Evolutionary conservation across 257 asterid genomes (phyloP).

Genomic region (Schizonepeta tenuifolia): DNA sequence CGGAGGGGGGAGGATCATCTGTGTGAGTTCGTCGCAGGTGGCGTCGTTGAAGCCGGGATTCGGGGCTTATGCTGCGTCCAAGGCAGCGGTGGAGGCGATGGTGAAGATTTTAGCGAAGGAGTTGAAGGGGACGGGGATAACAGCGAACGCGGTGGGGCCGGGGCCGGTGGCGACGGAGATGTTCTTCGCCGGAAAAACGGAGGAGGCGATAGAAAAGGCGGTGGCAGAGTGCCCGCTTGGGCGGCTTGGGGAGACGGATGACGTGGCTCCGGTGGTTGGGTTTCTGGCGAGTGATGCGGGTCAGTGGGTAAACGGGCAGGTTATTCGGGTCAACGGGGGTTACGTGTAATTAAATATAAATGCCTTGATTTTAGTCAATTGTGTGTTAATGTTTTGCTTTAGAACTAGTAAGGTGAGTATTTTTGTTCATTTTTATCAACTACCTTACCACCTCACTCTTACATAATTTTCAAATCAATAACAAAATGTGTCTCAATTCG

Average conservation of each 20-base stretch:
- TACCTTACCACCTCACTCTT: no score
- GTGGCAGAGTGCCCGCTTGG: conserved; percentile 29
- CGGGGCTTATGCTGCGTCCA: conserved; percentile 25
- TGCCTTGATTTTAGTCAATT: no score
- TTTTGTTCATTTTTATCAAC: no score
- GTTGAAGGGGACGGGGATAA: conserved; percentile 32
- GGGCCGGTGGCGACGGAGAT: conserved; percentile 33
- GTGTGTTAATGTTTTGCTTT: no score
- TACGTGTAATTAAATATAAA: neutral
- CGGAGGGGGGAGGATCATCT: conserved; percentile 31
- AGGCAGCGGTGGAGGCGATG: conserved; percentile 31
- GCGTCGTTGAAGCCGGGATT: conserved; percentile 25
- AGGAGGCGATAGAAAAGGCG: neutral
- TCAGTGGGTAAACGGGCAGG: conserved; percentile 33
- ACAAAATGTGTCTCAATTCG: no score
- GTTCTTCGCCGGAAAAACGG: conserved; percentile 28
- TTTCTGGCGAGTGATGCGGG: conserved; percentile 27
- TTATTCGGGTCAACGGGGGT: conserved; percentile 32
- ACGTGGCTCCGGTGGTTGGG: conserved; percentile 26
- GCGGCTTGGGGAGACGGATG: conserved; percentile 29
- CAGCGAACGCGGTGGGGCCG: conserved; percentile 27
- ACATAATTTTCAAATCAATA: no score
- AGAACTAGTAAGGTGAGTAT: no score
- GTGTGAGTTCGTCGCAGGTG: conserved; percentile 25
- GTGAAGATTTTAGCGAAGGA: conserved; percentile 29